phyloP scores from a whole-genome alignment of 2,329 filamentous ascomycete genomes.

The Thielaviopsis populi region DNA sequence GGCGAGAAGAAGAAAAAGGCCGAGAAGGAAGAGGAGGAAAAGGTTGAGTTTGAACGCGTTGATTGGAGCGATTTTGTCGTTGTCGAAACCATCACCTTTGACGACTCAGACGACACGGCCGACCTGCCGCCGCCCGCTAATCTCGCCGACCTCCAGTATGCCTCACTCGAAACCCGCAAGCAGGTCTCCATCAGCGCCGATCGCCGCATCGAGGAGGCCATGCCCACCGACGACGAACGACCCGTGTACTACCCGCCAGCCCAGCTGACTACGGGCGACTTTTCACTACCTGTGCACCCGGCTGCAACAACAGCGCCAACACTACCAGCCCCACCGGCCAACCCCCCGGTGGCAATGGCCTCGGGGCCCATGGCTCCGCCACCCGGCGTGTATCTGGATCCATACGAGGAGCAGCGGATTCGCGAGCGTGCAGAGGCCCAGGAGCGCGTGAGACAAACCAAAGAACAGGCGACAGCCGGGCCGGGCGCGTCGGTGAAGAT shows the following conservation, averaged over 20 bases:
- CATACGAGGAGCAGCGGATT: slow-evolving; percentile 41
- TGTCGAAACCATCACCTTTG: slow-evolving; percentile 88
- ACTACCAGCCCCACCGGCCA: slow-evolving; percentile 22
- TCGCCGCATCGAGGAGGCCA: slow-evolving; percentile 83
- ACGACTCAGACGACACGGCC: slow-evolving; percentile 69
- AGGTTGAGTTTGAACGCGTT: slow-evolving; percentile 62
- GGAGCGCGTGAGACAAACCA: slow-evolving; percentile 54
- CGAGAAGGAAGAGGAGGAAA: slow-evolving; percentile 71
- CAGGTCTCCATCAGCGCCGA: slow-evolving; percentile 71
- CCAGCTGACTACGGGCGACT: slow-evolving; percentile 27
- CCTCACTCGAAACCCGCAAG: slow-evolving; percentile 88
- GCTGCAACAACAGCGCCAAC: slow-evolving; percentile 24
- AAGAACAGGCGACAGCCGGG: slow-evolving; percentile 53
- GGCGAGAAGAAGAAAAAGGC: slow-evolving; percentile 78
- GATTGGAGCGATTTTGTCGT: slow-evolving; percentile 98
- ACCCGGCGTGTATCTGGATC: background rate
- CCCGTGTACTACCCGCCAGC: slow-evolving; percentile 21
- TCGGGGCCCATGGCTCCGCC: slow-evolving; percentile 22
- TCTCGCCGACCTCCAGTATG: slow-evolving; percentile 81
- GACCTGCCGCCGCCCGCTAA: slow-evolving; percentile 81
- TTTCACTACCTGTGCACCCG: slow-evolving; percentile 32
- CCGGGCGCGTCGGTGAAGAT: slow-evolving; percentile 69
- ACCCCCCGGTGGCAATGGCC: slow-evolving; percentile 23
- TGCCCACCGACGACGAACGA: slow-evolving; percentile 57
- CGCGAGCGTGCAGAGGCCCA: slow-evolving; percentile 46